These are phyloP conservation scores for Saitozyma sp. DNA, from an alignment of 768 basidiomycete genomes.

Conservation along the genomic window DNA sequence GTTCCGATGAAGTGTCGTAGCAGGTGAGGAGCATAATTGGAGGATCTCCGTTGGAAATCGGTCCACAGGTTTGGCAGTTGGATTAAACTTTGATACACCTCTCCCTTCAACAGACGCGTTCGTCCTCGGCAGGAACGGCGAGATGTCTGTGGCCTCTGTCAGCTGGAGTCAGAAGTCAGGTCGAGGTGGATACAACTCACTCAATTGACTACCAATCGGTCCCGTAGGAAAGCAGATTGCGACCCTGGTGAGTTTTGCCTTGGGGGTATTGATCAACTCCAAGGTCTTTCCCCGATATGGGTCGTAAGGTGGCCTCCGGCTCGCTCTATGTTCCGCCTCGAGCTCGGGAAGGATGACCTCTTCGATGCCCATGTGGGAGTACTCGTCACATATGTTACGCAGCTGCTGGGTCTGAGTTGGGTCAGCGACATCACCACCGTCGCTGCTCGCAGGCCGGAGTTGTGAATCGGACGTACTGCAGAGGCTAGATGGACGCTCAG, in stretches of 20 bases:
- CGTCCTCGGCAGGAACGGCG: too few species aligned
- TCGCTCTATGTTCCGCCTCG: not conserved
- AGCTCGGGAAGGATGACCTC: not conserved
- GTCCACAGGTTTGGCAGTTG: conserved; percentile 18
- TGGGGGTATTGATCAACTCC: not conserved
- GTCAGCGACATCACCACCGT: too few species aligned
- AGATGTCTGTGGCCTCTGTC: too few species aligned
- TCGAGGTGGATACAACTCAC: not conserved
- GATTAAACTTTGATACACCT: not conserved
- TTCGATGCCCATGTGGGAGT: not conserved
- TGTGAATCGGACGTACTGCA: too few species aligned
- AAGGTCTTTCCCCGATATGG: not conserved
- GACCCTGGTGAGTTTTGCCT: not conserved
- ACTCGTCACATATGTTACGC: not conserved
- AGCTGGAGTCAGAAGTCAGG: too few species aligned
- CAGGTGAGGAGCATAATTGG: conserved; percentile 25
- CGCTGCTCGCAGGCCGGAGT: too few species aligned
- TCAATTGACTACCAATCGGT: not conserved
- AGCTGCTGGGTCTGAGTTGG: not conserved
- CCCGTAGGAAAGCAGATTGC: not conserved
- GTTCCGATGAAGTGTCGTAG: conserved; percentile 16
- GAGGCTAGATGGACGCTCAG: too few species aligned
- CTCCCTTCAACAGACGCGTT: too few species aligned
- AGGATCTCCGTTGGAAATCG: conserved; percentile 30
- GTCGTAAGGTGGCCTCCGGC: not conserved